Evolutionary conservation across 2,329 filamentous ascomycete genomes (phyloP).

Genomic region (Fusarium agapanthi): DNA sequence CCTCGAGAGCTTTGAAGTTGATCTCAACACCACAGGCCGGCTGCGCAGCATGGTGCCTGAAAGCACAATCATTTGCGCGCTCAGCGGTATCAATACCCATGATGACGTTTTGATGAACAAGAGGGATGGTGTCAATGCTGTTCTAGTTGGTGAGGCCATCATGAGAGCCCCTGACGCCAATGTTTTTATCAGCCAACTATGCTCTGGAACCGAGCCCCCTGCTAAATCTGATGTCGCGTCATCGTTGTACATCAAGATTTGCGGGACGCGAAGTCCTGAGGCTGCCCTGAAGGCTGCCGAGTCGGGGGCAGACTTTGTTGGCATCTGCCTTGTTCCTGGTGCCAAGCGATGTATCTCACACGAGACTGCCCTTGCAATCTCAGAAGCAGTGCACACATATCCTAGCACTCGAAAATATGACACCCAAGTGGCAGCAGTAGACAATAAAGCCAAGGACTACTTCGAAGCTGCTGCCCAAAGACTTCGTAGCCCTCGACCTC

Average conservation of each 20-base stretch:
- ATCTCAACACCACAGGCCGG: slow-evolving; percentile 89
- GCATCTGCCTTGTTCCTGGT: slow-evolving; percentile 88
- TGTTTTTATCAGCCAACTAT: slow-evolving; percentile 83
- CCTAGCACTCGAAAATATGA: slow-evolving; percentile 53
- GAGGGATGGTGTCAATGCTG: slow-evolving; percentile 88
- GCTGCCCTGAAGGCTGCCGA: slow-evolving; percentile 83
- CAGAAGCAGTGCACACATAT: slow-evolving; percentile 78
- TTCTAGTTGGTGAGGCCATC: slow-evolving; percentile 93
- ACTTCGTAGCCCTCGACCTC: slow-evolving; percentile 67
- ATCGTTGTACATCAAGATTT: slow-evolving; percentile 86
- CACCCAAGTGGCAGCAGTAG: slow-evolving; percentile 39
- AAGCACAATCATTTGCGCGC: slow-evolving; percentile 87
- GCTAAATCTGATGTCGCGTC: slow-evolving; percentile 49
- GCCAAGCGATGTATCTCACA: slow-evolving; percentile 82
- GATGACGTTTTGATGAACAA: slow-evolving; percentile 90
- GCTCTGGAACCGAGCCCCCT: slow-evolving; percentile 63
- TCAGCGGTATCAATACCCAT: slow-evolving; percentile 91
- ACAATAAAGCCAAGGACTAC: slow-evolving; percentile 67
- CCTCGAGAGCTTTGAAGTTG: slow-evolving; percentile 94
- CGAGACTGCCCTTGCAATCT: slow-evolving; percentile 83
- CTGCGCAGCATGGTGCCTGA: slow-evolving; percentile 87
- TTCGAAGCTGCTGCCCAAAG: slow-evolving; percentile 67
- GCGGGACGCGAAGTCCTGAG: slow-evolving; percentile 85
- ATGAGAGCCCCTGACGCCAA: slow-evolving; percentile 90
- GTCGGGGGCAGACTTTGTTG: slow-evolving; percentile 89